Base-by-base conservation (phyloP, 2,329 filamentous ascomycete species). In the Phoma herbarum region DNA sequence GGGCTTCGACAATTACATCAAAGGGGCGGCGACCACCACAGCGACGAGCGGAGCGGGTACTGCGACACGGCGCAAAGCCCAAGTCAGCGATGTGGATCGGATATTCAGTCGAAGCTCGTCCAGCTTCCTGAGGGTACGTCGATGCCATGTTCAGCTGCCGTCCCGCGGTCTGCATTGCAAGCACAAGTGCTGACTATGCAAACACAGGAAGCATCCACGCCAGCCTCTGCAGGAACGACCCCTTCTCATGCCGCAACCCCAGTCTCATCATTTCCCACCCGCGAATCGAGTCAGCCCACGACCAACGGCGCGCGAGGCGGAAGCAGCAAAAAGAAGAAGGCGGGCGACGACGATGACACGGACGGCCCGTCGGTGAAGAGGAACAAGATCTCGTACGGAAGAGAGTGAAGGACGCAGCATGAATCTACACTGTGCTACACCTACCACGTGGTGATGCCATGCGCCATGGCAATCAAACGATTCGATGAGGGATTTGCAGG, bases 1-100 rank as follows among this genome's bases (percentile, higher is more conserved):
- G 47, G 95, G 95, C 22, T 99, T 99, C 77, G 95, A 99, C 77
- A 96, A 93, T 75, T 99, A 98, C 80, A 96, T 97, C 82, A 99
- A 99, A 78, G 93, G 92, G 53, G 72, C 86, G 9, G 86, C 87
- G n/a, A 82, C 84, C 1, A 84, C 88, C 11, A 83, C 86, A 65
- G 83, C 80, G 3, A 73, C 76, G 5, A 69, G 74, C 52, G 78
- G 77, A 26, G 68, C 69, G 44, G 78, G 73, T 55, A 77, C 71
- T 33, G 71, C 66, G 59, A 76, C 90, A 72, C 85, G 88, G 70
- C 86, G 90, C 75, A 83, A 80, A 60, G 80, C 85, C 23, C 85
- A 85, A 5, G 81, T 89, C 47, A 83, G 83, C 60, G 91, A 93
- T 51, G 84, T 86, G 67, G 90, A 92, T 73, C 84, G 90, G 63